These are phyloP conservation scores for Collybia sordida DNA, from an alignment of 768 basidiomycete species.

Conservation along the genomic window DNA sequence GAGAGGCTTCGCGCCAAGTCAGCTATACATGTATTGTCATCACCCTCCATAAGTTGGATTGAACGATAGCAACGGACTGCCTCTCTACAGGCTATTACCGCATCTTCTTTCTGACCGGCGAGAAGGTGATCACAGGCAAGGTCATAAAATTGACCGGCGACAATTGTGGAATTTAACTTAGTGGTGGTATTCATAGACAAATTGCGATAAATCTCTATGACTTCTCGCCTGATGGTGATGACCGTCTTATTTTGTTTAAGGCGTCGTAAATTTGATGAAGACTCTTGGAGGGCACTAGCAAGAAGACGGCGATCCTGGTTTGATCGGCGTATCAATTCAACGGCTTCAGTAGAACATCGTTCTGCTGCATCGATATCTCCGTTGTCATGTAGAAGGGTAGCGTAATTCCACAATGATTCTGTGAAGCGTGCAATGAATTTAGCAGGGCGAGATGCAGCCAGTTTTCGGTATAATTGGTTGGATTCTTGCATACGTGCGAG, in stretches of 20 bases:
- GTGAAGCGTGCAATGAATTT: constrained; percentile 2
- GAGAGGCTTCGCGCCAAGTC: constrained; percentile 1
- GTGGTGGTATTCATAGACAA: neutral
- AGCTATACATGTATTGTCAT: neutral
- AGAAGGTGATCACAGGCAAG: constrained; percentile 7
- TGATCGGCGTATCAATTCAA: constrained; percentile 5
- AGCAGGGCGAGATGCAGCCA: constrained; percentile 1
- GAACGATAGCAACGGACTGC: constrained; percentile 10
- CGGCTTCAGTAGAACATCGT: constrained; percentile 6
- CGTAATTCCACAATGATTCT: constrained; percentile 10
- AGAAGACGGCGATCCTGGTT: constrained; percentile 7
- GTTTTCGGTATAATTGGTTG: constrained; percentile 6
- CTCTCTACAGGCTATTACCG: constrained; percentile 7
- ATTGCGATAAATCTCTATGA: constrained; percentile 10
- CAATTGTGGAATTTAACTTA: neutral
- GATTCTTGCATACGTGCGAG: constrained; percentile 4
- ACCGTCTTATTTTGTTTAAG: constrained; percentile 8
- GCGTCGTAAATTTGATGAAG: constrained; percentile 2
- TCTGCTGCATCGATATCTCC: constrained; percentile 3
- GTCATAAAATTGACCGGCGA: constrained; percentile 8
- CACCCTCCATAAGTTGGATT: neutral
- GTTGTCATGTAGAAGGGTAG: constrained; percentile 5
- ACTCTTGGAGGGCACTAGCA: constrained; percentile 6
- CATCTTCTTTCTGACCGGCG: constrained; percentile 4
- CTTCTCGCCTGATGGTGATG: constrained; percentile 6